phyloP scores from a whole-genome alignment of 2,329 filamentous ascomycete species.

The Aspergillus brunneoviolaceus region DNA sequence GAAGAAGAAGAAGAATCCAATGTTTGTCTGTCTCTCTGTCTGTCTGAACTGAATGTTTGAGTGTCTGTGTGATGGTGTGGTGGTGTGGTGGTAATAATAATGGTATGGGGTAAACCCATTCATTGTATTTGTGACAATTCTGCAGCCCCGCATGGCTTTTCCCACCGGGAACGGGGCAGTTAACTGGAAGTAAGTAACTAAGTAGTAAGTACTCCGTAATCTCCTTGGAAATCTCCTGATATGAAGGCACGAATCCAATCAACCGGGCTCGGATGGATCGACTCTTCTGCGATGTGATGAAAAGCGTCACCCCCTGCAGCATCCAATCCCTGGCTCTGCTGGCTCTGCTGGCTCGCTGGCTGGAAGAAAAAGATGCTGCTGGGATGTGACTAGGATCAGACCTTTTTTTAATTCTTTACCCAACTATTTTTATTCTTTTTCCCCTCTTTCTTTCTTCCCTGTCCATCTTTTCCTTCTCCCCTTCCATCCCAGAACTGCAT shows the following conservation, averaged over 20 bases:
- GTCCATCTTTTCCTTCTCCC: not conserved
- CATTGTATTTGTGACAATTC: not conserved
- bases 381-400: not conserved
- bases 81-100: no score
- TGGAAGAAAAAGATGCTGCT: not conserved
- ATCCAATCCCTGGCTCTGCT: slow-evolving; percentile 14
- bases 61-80: no score
- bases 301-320: slow-evolving; percentile 19
- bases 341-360: not conserved
- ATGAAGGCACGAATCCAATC: slow-evolving; percentile 8
- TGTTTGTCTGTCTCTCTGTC: not conserved
- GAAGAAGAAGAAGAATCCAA: no score
- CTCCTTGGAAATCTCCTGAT: not conserved
- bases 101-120: not conserved
- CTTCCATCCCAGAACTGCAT: not conserved
- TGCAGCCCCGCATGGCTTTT: not conserved
- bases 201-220: not conserved
- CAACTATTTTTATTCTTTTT: slow-evolving; percentile 15
- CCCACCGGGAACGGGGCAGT: no score
- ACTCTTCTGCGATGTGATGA: slow-evolving; percentile 21
- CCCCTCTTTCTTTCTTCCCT: slow-evolving; percentile 7
- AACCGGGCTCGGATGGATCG: slow-evolving; percentile 5
- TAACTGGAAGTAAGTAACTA: not conserved
- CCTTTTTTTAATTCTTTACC: slow-evolving; percentile 9
- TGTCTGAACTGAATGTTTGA: no score